A percentile compares a stretch with the other conserved stretches of the same genome.
These are phyloP conservation scores for Simplicillium aogashimaense DNA, from an alignment of 2,329 filamentous ascomycete species.

Conservation along the genomic window DNA sequence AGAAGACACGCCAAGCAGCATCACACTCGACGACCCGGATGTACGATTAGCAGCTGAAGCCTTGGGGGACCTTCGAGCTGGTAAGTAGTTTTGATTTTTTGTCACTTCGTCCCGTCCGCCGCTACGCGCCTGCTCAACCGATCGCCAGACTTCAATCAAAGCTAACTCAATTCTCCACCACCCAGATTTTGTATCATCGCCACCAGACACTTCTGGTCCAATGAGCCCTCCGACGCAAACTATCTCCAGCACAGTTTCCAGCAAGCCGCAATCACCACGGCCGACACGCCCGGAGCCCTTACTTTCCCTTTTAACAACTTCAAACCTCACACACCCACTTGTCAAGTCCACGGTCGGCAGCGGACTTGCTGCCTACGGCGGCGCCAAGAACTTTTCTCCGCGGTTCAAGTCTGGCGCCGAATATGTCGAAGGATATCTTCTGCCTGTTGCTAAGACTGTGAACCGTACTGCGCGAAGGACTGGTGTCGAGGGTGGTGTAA, in stretches of 20 bases:
- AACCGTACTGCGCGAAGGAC: conserved; percentile 75
- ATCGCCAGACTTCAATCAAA: neutral
- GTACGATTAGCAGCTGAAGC: conserved; percentile 66
- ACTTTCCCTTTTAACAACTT: conserved; percentile 76
- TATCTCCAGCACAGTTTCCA: conserved; percentile 8
- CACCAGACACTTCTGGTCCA: conserved; percentile 35
- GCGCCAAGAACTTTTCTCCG: conserved; percentile 83
- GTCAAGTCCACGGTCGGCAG: conserved; percentile 77
- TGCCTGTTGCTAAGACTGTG: conserved; percentile 78
- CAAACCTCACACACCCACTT: conserved; percentile 54
- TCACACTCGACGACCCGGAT: conserved; percentile 56
- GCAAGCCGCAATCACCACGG: conserved; percentile 33
- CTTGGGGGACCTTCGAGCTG: conserved; percentile 62
- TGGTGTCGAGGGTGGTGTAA: conserved; percentile 76
- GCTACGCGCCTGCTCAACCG: neutral
- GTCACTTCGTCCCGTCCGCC: conserved; percentile 2
- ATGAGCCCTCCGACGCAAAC: conserved; percentile 18
- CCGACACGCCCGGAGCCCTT: conserved; percentile 69
- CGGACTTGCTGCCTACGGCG: conserved; percentile 76
- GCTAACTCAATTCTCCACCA: conserved; percentile 6
- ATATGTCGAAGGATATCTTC: conserved; percentile 81
- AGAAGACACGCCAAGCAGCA: conserved; percentile 36
- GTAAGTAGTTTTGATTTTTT: conserved; percentile 31
- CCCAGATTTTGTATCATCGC: conserved; percentile 57
- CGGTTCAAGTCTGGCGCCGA: conserved; percentile 83